Base-by-base conservation (phyloP, 106 monocot species). In the Dioscorea dumetorum region DNA sequence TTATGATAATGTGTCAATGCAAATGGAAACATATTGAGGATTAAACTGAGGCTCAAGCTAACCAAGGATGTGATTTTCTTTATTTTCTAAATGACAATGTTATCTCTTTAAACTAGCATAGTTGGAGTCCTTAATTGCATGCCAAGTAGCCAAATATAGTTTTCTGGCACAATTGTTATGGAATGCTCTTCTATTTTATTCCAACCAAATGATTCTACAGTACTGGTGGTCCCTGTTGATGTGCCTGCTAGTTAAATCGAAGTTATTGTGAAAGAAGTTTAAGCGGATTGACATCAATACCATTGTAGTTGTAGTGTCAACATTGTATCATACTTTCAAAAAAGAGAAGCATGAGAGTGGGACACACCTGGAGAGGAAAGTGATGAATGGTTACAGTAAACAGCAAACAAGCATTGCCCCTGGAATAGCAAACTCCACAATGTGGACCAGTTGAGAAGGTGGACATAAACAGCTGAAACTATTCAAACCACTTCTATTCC, bases 401-500 rank as follows among this genome's bases (percentile, higher is more conserved):
- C 50, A 82, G 77, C 69, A 72, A 23, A 61, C 23, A 66, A 50
- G 49, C 66, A 67, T 41, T 73, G 67, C 62, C 53, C 48, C 49
- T 65, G 50, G 68, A 64, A 64, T 32, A 77, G 73, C 57, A 73
- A 62, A 61, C 71, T 61, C 62, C 71, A 81, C 52, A 61, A 62
- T 60, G 80, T 81, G 81, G 81, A 67, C 81, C 70, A 20, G 5
- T 33, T 58, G 5, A 33, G 49, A 54, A 54, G 62, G 32, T 66
- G 71, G 22, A 70, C 49, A 61, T 23, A 33, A 53, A 34, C 32
- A 64, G 9, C 49, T 19, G 18, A 16, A 12, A 54, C 63, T 21
- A 51, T 56, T 21, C 35, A 5, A 33, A 62, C 72, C 54, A 15
- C 15, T 21, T 23, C 20, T 12, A 3, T n/a, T 49, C 23, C 18